These are phyloP conservation scores for Backusella liffmaniae DNA, from an alignment of 192 early-diverging fungal genomes.

Conservation along the genomic window DNA sequence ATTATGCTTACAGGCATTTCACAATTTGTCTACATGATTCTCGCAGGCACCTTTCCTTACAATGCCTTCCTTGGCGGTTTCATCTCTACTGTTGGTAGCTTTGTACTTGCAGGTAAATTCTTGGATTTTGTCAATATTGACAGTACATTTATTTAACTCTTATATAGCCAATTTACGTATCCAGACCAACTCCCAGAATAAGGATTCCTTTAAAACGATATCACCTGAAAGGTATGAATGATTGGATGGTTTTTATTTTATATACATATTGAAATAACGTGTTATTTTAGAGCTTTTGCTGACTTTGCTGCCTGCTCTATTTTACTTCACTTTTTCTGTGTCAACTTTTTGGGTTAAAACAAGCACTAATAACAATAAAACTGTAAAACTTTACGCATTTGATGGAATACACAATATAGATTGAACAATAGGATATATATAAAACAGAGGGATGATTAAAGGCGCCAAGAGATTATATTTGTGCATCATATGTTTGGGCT, in stretches of 20 bases:
- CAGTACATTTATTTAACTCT: neutral
- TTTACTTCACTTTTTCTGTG: conserved; percentile 85
- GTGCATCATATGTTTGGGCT: neutral
- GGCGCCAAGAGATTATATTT: neutral
- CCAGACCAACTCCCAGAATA: conserved; percentile 85
- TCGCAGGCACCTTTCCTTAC: conserved; percentile 95
- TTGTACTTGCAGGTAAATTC: conserved; percentile 79
- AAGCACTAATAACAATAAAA: neutral
- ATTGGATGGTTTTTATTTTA: neutral
- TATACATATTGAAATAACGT: neutral
- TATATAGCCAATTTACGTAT: conserved; percentile 86
- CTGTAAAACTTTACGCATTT: neutral
- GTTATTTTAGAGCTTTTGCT: conserved; percentile 75
- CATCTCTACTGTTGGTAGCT: conserved; percentile 85
- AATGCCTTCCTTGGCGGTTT: conserved; percentile 98
- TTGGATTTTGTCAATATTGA: neutral
- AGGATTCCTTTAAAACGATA: conserved; percentile 61
- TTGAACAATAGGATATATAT: neutral
- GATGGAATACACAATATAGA: neutral
- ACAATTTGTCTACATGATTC: conserved; percentile 85
- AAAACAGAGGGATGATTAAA: neutral
- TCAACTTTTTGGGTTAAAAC: conserved; percentile 89
- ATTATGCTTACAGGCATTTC: conserved; percentile 86
- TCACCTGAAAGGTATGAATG: conserved; percentile 72
- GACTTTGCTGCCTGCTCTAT: conserved; percentile 89